Evolutionary conservation across 2,329 filamentous ascomycete genomes (phyloP).

Genomic region (Penicillium aurantiogriseum): DNA sequence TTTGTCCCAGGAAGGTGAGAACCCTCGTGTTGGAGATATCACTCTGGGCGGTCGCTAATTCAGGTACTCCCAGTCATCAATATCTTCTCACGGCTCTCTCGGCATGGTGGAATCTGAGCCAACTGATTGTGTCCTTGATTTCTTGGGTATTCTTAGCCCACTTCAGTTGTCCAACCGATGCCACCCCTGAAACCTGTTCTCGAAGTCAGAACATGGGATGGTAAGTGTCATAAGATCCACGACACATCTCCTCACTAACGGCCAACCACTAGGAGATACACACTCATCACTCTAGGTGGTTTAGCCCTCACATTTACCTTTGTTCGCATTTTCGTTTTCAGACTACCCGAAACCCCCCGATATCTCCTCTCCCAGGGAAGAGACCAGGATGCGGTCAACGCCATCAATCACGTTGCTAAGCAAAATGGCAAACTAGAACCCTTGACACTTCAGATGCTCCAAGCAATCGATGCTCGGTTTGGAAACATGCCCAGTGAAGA

Average conservation of each 20-base stretch:
- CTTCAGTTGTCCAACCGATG: conserved; percentile 27
- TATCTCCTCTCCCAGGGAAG: conserved; percentile 32
- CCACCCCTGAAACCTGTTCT: conserved; percentile 23
- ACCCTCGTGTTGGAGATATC: not conserved
- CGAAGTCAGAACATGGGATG: conserved; percentile 31
- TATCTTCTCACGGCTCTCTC: conserved; percentile 41
- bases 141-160: conserved; percentile 34
- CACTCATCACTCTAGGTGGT: conserved; percentile 28
- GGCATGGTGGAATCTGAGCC: conserved; percentile 51
- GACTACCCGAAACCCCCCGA: conserved; percentile 31
- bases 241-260: not conserved
- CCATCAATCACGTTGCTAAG: conserved; percentile 43
- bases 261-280: conserved; percentile 22
- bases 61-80: conserved; percentile 18
- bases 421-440: conserved; percentile 29
- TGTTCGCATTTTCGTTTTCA: conserved; percentile 30
- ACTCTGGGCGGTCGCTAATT: not conserved
- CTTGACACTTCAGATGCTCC: conserved; percentile 32
- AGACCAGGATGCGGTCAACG: conserved; percentile 50
- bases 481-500: conserved; percentile 3
- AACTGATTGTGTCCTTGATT: conserved; percentile 36
- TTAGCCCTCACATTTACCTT: conserved; percentile 27
- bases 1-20: conserved; percentile 27
- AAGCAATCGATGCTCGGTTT: conserved; percentile 28
- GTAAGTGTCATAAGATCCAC: conserved; percentile 11